Conservation (phyloP, 768 basidiomycete genomes). For the Phylloporus scabripes region DNA sequence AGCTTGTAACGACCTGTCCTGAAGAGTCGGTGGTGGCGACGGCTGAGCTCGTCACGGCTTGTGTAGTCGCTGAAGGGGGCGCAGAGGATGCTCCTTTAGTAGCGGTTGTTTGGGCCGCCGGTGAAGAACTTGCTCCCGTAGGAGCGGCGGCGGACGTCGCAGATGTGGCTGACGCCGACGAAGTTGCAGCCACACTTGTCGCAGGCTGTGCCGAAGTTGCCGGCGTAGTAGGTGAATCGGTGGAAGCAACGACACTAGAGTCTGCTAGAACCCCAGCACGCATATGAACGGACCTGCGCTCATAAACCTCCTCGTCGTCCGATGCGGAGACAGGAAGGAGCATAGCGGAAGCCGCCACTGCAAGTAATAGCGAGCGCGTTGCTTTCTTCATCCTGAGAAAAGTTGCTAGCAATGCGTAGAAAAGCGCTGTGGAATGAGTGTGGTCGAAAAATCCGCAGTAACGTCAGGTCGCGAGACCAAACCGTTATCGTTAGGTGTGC, state of each 20-base stretch:
- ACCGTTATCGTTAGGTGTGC: conserved; percentile 6
- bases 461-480: conserved; percentile 13
- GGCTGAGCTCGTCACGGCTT: background rate
- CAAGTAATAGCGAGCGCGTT: conserved; percentile 24
- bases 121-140: background rate
- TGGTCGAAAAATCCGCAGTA: conserved; percentile 24
- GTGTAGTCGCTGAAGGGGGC: background rate
- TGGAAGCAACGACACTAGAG: background rate
- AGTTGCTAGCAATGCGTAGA: conserved; percentile 6
- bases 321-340: conserved; percentile 24
- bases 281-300: conserved; percentile 12
- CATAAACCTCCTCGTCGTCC: conserved; percentile 16
- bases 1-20: conserved; percentile 29
- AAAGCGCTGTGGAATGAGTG: conserved; percentile 16
- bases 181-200: background rate
- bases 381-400: conserved; percentile 21
- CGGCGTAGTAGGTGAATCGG: background rate
- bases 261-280: conserved; percentile 4
- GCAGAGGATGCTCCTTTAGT: conserved; percentile 2
- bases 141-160: conserved; percentile 11
- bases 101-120: background rate
- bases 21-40: conserved; percentile 18
- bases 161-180: conserved; percentile 1
- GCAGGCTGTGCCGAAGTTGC: conserved; percentile 1
- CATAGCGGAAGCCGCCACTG: conserved; percentile 22